Percentiles rank a stretch among this genome's conserved stretches.
phyloP scores from a whole-genome alignment of 2,329 filamentous ascomycete species.

The Claviceps pusilla region DNA sequence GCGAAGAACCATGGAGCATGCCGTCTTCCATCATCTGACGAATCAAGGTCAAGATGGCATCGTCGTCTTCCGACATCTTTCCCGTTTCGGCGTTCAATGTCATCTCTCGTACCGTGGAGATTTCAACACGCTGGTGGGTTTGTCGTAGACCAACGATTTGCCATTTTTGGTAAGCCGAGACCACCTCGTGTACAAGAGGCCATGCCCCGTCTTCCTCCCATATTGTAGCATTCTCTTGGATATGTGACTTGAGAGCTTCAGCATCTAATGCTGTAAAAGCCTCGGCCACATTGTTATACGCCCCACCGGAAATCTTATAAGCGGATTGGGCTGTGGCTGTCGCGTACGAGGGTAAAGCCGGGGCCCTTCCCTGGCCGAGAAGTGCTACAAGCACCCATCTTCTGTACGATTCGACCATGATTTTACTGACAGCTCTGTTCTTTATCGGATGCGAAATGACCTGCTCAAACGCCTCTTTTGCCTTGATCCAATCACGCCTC shows the following conservation, averaged over 20 bases:
- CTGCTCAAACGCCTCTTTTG: constrained; percentile 45
- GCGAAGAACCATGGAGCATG: constrained; percentile 34
- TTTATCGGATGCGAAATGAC: constrained; percentile 52
- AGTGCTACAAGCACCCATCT: constrained; percentile 74
- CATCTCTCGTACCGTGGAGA: constrained; percentile 34
- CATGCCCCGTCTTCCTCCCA: constrained; percentile 62
- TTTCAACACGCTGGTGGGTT: constrained; percentile 49
- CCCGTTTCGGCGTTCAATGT: constrained; percentile 43
- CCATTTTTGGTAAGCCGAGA: constrained; percentile 58
- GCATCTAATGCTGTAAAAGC: constrained; percentile 47
- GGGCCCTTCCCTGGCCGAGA: constrained; percentile 49
- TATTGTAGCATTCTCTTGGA: constrained; percentile 37
- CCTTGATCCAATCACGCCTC: constrained; percentile 45
- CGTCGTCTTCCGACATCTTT: constrained; percentile 23
- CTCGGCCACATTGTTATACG: constrained; percentile 56
- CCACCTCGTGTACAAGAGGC: constrained; percentile 54
- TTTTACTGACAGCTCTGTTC: constrained; percentile 49
- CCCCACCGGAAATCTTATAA: constrained; percentile 44
- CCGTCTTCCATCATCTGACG: constrained; percentile 39
- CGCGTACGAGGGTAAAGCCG: constrained; percentile 40
- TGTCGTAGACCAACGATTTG: constrained; percentile 58
- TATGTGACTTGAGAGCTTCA: constrained; percentile 46
- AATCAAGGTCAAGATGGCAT: constrained; percentile 31
- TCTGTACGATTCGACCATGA: constrained; percentile 83
- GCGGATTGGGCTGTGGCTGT: constrained; percentile 36